Base-by-base conservation (phyloP, 805 yeast species). In the Metschnikowia vanudenii region DNA sequence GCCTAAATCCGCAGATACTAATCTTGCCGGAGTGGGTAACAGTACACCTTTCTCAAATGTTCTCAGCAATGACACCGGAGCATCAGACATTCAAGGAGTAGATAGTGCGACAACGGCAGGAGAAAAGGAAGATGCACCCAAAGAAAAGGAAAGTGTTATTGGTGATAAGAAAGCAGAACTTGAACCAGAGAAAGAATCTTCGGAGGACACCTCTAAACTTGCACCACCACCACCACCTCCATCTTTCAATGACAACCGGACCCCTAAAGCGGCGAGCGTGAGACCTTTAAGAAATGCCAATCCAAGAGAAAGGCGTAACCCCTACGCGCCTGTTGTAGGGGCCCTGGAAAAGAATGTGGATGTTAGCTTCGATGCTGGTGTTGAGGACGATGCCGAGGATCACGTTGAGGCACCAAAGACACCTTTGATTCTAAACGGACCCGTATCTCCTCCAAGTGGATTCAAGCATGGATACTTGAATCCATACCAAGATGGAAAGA, bases 321-420 rank as follows among this genome's bases (percentile, higher is more conserved):
- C 43, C 3, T 44, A 44, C 16, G 43, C 47, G 10, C 47, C 47
- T 12, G 31, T 28, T n/a, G 28, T 24, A 9, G 36, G 19, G 37
- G 32, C 47, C 12, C 39, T n/a, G 22, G 22, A 32, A 20, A 45
- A 61, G 2, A 67, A 67, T 41, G 52, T 67, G 14, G 73, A 68
- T 41, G 65, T 62, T 20, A 64, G 70, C 36, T 68, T 65, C 48
- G 71, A 67, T 30, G 51, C 49, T 10, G 58, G 52, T 7, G 24
- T 17, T n/a, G 47, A 45, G 9, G 43, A 45, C 7, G 55, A 49
- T 10, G 28, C 39, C 7, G 50, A 47, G 2, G 44, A 33, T 7
- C 43, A 39, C 14, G 34, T 18, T 5, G 51, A 24, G 24, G 32
- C 32, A 6, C 43, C 30, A 6, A 35, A 37, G 13, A 43, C 32